Evolutionary conservation across 192 early-diverging fungal species (phyloP), one percentile per base, ranked within the genome.

Genomic region (Coemansia javaensis): DNA sequence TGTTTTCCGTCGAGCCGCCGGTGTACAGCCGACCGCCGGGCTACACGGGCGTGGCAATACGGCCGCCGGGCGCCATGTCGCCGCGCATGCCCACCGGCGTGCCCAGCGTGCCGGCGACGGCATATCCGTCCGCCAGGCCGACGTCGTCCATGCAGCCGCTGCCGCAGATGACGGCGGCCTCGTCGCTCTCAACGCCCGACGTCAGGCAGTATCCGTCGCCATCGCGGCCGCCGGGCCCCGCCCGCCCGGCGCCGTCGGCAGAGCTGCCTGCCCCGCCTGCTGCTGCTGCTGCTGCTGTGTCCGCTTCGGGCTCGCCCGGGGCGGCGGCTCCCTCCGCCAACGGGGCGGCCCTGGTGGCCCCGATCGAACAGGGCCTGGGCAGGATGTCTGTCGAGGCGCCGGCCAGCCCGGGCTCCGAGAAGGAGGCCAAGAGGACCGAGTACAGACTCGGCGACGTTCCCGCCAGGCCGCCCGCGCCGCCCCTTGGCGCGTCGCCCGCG

Each of bases 1-100:
- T 75, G 9, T 71, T 76, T 30, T 65, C 57, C 40, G 59, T 70
- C 33, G 75, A 73, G 49, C 69, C 71, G 12, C 75, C 64, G 7
- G 75, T 67, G 25, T 68, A 52, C 39, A 73, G 62, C 47, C 45
- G 63, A 10, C 65, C 55, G 9, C 58, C 69, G 5, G 51, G 72
- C 0, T 30, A 50, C 12, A 33, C 52, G 16, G 66, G 59, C 2
- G 36, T 31, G 35, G 38, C 56, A 8, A 50, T 32, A 21, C 45
- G 24, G 22, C 49, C 50, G 16, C 24, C 27, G 4, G 57, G 53
- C 15, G 41, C 57, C 4, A 31, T 44, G n/a, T 30, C 28, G 28
- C 28, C 28, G 28, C 28, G 8, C 7, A 4, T 9, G 10, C 28
- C 5, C 28, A 1, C 28, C 28, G 28, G 7, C 28, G 28, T 9